These are phyloP conservation scores for Tylopilus sp. DNA, from an alignment of 768 basidiomycete species.

Conservation along the genomic window DNA sequence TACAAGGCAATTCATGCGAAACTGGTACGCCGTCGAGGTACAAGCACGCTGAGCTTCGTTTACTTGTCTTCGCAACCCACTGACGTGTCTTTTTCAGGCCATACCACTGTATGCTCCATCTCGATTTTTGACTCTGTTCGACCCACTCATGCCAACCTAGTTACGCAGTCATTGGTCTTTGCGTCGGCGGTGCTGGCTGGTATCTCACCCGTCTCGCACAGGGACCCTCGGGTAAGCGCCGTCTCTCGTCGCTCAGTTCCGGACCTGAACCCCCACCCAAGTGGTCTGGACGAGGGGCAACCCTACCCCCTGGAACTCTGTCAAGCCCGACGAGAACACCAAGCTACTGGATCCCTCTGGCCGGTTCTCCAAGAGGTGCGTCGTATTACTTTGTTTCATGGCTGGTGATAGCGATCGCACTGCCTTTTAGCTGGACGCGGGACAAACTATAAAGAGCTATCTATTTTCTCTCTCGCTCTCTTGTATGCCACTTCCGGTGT, in stretches of 20 bases:
- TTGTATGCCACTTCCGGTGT: neutral
- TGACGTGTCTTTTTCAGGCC: constrained; percentile 42
- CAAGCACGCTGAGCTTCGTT: neutral
- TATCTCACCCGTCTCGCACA: constrained; percentile 62
- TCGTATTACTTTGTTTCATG: constrained; percentile 1
- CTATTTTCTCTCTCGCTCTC: constrained; percentile 1
- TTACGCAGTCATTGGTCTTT: constrained; percentile 48
- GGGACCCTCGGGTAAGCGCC: constrained; percentile 48
- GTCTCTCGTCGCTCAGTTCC: neutral
- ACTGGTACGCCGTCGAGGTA: constrained; percentile 49
- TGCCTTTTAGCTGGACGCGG: constrained; percentile 60
- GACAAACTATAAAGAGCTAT: constrained; percentile 53
- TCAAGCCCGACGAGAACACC: constrained; percentile 70
- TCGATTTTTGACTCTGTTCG: constrained; percentile 3
- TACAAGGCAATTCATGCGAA: constrained; percentile 31
- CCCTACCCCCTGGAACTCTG: constrained; percentile 86
- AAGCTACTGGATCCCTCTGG: constrained; percentile 70
- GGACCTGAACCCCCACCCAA: constrained; percentile 18
- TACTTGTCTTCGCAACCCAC: too few relatives aligned
- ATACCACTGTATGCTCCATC: constrained; percentile 44
- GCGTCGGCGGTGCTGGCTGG: constrained; percentile 58
- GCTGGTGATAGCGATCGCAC: neutral
- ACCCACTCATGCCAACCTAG: constrained; percentile 28
- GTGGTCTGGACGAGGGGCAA: constrained; percentile 67
- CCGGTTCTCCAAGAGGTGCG: constrained; percentile 66